These are phyloP conservation scores for Neofusicoccum laricinum DNA, from an alignment of 2,329 filamentous ascomycete genomes.

Conservation along the genomic window DNA sequence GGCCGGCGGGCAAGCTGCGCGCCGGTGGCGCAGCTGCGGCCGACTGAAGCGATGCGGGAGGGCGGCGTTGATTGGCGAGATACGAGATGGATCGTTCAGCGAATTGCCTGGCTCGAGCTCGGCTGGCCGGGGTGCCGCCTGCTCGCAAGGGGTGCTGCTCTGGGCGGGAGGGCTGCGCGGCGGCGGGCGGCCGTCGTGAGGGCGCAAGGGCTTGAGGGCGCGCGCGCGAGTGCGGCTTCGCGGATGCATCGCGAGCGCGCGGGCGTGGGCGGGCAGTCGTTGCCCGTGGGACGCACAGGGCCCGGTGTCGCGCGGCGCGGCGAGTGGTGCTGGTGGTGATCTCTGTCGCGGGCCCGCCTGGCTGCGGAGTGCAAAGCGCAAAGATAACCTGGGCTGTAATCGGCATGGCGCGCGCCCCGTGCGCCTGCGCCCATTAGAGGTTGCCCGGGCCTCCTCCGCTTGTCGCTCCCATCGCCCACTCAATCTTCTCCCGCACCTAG, in stretches of 20 bases:
- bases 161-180: neutral
- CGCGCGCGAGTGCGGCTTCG: neutral
- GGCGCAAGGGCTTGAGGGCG: too few relatives aligned
- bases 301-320: neutral
- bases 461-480: conserved; percentile 14
- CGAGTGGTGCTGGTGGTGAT: conserved; percentile 10
- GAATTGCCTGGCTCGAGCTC: conserved; percentile 12
- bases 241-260: neutral
- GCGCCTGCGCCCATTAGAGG: conserved; percentile 6
- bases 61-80: conserved; percentile 4
- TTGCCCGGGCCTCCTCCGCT: conserved; percentile 14
- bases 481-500: conserved; percentile 10
- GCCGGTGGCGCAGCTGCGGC: conserved; percentile 10
- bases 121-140: conserved; percentile 1
- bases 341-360: conserved; percentile 9
- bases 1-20: neutral
- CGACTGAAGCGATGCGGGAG: conserved; percentile 2
- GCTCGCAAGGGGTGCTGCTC: conserved; percentile 7
- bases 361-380: conserved; percentile 4
- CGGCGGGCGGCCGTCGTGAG: neutral
- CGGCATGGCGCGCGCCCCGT: conserved; percentile 11
- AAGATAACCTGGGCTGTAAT: conserved; percentile 2
- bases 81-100: conserved; percentile 8
- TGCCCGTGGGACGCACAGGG: conserved; percentile 11
- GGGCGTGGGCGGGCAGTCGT: neutral